Percentiles rank a stretch among this genome's conserved stretches.
phyloP scores from a whole-genome alignment of 805 yeast genomes.

The Candida easanensis region DNA sequence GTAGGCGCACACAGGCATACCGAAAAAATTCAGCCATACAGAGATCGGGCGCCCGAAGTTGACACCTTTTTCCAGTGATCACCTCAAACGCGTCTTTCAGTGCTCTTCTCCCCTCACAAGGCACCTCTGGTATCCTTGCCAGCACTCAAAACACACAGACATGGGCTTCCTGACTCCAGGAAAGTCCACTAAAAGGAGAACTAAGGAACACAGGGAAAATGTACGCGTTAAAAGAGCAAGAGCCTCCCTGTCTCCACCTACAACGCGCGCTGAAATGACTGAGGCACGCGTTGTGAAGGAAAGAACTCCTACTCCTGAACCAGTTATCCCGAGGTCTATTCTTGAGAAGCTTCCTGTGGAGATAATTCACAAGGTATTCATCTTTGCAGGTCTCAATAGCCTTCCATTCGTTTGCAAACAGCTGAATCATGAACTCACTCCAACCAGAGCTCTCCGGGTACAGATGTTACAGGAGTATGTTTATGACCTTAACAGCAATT shows the following conservation, averaged over 20 bases:
- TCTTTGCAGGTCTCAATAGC: constrained; percentile 34
- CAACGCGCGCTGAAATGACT: not conserved
- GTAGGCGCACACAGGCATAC: constrained; percentile 4
- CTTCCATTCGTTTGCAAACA: constrained; percentile 35
- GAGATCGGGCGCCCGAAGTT: not conserved
- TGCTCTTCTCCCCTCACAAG: not conserved
- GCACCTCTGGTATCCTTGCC: not conserved
- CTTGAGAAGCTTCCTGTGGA: constrained; percentile 42
- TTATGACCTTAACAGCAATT: constrained; percentile 17
- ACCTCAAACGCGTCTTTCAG: not conserved
- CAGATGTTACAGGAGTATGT: constrained; percentile 20
- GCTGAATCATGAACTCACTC: constrained; percentile 27
- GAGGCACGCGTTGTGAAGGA: not conserved
- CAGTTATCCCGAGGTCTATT: constrained; percentile 8
- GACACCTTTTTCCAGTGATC: constrained; percentile 5
- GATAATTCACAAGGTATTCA: constrained; percentile 37
- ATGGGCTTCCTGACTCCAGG: constrained; percentile 16
- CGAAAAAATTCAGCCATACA: constrained; percentile 6
- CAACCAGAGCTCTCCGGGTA: constrained; percentile 25
- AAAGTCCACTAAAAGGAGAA: constrained; percentile 5
- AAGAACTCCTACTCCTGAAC: not conserved
- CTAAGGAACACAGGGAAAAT: constrained; percentile 6
- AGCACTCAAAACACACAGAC: not conserved
- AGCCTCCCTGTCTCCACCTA: not conserved
- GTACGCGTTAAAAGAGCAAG: constrained; percentile 4